phyloP scores from a whole-genome alignment of 495 filamentous ascomycete species.

The Penicillium dipodomyicola region DNA sequence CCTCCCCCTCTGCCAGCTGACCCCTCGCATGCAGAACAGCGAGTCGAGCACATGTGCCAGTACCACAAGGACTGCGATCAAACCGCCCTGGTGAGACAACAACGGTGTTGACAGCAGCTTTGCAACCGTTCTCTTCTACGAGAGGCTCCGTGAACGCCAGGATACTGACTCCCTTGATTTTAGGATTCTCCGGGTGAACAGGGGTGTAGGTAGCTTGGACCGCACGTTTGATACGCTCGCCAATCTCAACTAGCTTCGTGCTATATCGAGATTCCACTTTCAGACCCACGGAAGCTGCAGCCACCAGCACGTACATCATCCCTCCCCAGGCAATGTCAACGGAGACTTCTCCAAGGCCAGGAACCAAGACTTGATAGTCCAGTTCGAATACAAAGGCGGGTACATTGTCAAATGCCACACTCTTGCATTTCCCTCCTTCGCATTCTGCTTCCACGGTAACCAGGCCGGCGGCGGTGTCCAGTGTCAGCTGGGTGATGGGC shows the following conservation, averaged over 20 bases:
- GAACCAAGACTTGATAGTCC: conserved; percentile 31
- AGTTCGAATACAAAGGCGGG: conserved; percentile 36
- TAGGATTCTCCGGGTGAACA: conserved; percentile 34
- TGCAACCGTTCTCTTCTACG: conserved; percentile 16
- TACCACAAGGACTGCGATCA: conserved; percentile 40
- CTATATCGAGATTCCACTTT: conserved; percentile 21
- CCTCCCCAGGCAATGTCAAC: conserved; percentile 40
- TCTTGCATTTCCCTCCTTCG: conserved; percentile 35
- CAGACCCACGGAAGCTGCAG: conserved; percentile 28
- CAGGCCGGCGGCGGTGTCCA: conserved; percentile 37
- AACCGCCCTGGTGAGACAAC: conserved; percentile 38
- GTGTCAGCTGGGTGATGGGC: conserved; percentile 24
- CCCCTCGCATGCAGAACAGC: conserved; percentile 34
- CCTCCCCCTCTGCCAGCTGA: conserved; percentile 26
- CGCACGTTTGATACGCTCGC: conserved; percentile 35
- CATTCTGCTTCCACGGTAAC: conserved; percentile 34
- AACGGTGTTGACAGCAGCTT: conserved; percentile 29
- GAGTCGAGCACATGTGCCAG: conserved; percentile 36
- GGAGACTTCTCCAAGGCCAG: conserved; percentile 26
- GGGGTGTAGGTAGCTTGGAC: conserved; percentile 25
- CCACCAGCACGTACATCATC: conserved; percentile 39
- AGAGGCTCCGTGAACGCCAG: conserved; percentile 30
- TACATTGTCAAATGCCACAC: conserved; percentile 36
- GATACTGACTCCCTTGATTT: conserved; percentile 30
- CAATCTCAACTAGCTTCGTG: conserved; percentile 25